Evolutionary conservation across 148 eudicot species (phyloP).

Genomic region (Gaultheria prostrata): DNA sequence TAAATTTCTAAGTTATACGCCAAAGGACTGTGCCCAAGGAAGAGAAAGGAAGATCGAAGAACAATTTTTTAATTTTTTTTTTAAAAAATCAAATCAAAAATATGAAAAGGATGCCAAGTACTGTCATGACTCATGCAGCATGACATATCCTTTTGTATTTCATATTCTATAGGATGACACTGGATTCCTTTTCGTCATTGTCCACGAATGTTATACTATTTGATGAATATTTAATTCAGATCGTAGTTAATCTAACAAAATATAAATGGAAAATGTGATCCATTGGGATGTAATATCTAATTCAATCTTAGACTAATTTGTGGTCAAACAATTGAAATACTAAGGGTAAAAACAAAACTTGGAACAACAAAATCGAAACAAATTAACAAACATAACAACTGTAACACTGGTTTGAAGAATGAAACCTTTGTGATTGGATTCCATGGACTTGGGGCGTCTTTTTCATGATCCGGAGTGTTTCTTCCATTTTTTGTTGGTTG

Average conservation of each 20-base stretch:
- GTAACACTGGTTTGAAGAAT: background rate
- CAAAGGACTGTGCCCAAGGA: background rate
- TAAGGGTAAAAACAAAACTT: background rate
- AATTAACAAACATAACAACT: background rate
- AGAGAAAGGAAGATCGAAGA: background rate
- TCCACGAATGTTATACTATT: too few species aligned
- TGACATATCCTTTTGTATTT: background rate
- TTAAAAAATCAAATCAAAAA: too few species aligned
- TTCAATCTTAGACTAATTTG: too few species aligned
- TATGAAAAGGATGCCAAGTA: too few species aligned
- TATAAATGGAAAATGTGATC: too few species aligned
- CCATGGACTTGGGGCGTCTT: background rate
- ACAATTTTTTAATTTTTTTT: too few species aligned
- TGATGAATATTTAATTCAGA: too few species aligned
- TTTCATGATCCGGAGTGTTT: background rate
- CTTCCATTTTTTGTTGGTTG: background rate
- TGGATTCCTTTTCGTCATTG: too few species aligned
- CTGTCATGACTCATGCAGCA: background rate
- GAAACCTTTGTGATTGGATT: background rate
- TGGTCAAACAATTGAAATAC: too few species aligned
- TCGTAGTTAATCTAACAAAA: too few species aligned
- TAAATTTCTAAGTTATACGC: background rate
- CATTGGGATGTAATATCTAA: too few species aligned
- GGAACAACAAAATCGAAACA: background rate
- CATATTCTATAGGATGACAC: too few species aligned